Percentiles rank a stretch among this genome's conserved stretches.
phyloP scores from a whole-genome alignment of 2,329 filamentous ascomycete species.

The Pseudocercospora eumusae region DNA sequence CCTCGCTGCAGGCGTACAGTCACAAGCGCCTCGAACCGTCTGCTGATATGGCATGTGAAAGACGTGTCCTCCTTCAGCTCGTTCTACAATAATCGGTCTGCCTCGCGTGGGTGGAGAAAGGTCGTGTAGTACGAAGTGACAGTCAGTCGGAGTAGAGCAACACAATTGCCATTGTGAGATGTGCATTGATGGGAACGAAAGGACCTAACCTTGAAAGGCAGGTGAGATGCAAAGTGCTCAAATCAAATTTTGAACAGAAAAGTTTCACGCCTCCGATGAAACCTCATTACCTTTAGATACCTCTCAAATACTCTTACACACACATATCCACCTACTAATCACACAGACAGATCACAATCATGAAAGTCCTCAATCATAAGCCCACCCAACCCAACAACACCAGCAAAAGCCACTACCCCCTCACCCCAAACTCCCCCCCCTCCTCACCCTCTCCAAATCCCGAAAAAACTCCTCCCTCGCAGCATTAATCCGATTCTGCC shows the following conservation, averaged over 20 bases:
- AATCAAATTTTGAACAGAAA: too few relatives aligned
- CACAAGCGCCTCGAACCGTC: not conserved
- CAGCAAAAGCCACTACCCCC: too few relatives aligned
- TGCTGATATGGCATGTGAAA: not conserved
- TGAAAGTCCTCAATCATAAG: too few relatives aligned
- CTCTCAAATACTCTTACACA: not conserved
- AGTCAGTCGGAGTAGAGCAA: not conserved
- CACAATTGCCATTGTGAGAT: not conserved
- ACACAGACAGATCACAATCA: too few relatives aligned
- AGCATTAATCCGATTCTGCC: conserved; percentile 14
- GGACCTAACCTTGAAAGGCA: too few relatives aligned
- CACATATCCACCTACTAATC: too few relatives aligned
- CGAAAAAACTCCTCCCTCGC: conserved; percentile 11
- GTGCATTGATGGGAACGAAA: not conserved
- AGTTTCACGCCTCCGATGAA: too few relatives aligned
- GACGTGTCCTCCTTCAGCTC: not conserved
- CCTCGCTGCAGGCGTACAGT: not conserved
- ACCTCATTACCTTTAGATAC: too few relatives aligned
- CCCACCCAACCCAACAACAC: too few relatives aligned
- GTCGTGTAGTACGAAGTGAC: not conserved
- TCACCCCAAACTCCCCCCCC: not conserved
- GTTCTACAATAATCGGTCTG: not conserved
- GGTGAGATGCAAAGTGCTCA: not conserved
- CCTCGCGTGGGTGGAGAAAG: not conserved
- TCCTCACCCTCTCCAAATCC: not conserved